Conservation (phyloP, 2,329 filamentous ascomycete species). For the Paraphoma chrysanthemicola region DNA sequence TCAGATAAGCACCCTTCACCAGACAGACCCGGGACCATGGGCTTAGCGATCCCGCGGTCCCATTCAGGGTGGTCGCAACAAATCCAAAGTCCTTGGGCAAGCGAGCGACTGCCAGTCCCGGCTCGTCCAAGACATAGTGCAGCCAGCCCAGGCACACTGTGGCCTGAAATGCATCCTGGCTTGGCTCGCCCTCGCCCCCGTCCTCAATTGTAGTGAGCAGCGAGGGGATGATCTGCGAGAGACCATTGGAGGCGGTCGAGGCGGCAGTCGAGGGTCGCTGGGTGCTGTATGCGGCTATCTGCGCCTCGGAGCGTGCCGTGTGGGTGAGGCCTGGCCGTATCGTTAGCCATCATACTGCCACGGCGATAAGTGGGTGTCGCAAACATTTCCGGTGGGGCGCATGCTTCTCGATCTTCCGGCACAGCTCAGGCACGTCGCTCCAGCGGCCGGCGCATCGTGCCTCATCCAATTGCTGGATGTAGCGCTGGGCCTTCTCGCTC, state of each 20-base stretch:
- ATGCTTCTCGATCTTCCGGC: constrained; percentile 94
- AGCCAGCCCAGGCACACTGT: constrained; percentile 85
- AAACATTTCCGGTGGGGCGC: constrained; percentile 84
- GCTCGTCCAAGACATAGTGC: constrained; percentile 78
- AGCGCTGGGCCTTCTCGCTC: constrained; percentile 79
- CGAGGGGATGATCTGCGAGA: constrained; percentile 48
- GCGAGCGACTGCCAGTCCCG: constrained; percentile 64
- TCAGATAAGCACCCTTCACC: constrained; percentile 79
- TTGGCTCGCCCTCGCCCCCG: constrained; percentile 49
- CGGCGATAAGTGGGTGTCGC: constrained; percentile 32
- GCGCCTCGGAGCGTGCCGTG: constrained; percentile 55
- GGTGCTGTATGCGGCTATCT: constrained; percentile 52
- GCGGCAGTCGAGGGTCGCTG: constrained; percentile 52
- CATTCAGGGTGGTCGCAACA: constrained; percentile 28
- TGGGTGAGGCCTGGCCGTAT: constrained; percentile 52
- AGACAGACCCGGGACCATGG: constrained; percentile 85
- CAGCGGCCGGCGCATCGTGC: constrained; percentile 89
- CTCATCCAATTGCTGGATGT: constrained; percentile 81
- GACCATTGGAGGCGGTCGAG: constrained; percentile 41
- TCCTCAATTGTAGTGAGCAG: constrained; percentile 50
- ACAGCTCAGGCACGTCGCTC: constrained; percentile 84
- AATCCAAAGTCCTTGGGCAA: constrained; percentile 68
- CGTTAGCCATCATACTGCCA: constrained; percentile 20
- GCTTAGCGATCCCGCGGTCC: constrained; percentile 54
- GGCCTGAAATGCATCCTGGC: constrained; percentile 74